phyloP scores from a whole-genome alignment of 2,329 filamentous ascomycete species.

The Fusarium liriodendri region DNA sequence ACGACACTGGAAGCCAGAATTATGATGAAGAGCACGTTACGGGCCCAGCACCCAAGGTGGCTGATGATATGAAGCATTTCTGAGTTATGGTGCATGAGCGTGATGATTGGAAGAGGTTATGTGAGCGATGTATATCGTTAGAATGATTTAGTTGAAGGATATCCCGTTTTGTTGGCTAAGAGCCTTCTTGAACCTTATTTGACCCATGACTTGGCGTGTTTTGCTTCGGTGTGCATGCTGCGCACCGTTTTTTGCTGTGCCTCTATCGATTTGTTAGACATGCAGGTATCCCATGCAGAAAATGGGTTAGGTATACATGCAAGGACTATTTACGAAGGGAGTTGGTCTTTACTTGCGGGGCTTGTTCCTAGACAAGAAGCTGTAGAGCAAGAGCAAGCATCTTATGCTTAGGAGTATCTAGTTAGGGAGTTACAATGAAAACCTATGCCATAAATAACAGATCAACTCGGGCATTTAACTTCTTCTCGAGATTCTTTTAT shows the following conservation, averaged over 20 bases:
- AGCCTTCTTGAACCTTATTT: not conserved
- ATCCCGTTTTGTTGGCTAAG: not conserved
- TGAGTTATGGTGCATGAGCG: not conserved
- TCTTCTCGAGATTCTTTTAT: not conserved
- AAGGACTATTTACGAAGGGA: not conserved
- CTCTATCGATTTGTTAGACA: not conserved
- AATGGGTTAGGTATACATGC: not conserved
- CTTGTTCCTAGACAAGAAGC: not conserved
- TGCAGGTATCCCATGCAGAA: not conserved
- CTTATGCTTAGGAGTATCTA: not conserved
- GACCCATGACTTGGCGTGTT: not conserved
- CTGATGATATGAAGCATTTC: constrained; percentile 25
- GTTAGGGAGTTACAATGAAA: not conserved
- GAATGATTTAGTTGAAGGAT: constrained; percentile 1
- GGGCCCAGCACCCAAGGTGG: constrained; percentile 12
- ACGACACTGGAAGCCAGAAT: constrained; percentile 53
- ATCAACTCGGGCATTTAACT: not conserved
- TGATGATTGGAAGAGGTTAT: not conserved
- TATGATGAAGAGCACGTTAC: constrained; percentile 53
- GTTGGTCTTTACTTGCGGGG: not conserved
- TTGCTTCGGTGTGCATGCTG: not conserved
- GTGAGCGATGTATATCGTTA: not conserved
- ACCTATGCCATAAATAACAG: fast-evolving
- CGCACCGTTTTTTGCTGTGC: not conserved
- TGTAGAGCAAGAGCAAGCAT: not conserved